Percentiles rank a stretch among this genome's conserved stretches.
These are phyloP conservation scores for Dendrobium officinale DNA, from an alignment of 106 monocot genomes.

Conservation along the genomic window DNA sequence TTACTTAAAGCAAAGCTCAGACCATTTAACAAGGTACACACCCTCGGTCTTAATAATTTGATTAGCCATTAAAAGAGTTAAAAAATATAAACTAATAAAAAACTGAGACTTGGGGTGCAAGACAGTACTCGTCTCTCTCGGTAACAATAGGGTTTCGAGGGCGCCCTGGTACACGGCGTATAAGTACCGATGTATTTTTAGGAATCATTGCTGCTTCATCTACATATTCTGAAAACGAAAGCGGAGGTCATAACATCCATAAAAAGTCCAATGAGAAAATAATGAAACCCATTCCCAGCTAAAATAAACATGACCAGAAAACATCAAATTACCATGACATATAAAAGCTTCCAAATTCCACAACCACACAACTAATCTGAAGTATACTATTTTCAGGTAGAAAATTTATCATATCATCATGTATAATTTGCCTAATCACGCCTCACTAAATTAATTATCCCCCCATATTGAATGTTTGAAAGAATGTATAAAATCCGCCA, in stretches of 20 bases:
- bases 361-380: background rate
- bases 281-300: slow-evolving; percentile 5
- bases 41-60: background rate
- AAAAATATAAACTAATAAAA: slow-evolving; percentile 11
- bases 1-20: background rate
- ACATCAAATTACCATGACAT: background rate
- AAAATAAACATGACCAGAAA: background rate
- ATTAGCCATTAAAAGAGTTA: background rate
- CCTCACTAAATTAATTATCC: background rate
- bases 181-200: slow-evolving; percentile 88
- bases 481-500: background rate
- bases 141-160: slow-evolving; percentile 81
- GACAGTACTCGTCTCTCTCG: slow-evolving; percentile 67
- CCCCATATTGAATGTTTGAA: background rate
- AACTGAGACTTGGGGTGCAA: slow-evolving; percentile 25
- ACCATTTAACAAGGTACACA: background rate
- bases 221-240: slow-evolving; percentile 87
- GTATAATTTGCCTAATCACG: background rate
- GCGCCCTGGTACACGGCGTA: slow-evolving; percentile 87
- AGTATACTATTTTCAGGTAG: background rate
- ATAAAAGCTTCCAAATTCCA: background rate
- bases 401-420: background rate
- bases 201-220: slow-evolving; percentile 91
- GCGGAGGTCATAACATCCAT: slow-evolving; percentile 25
- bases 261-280: slow-evolving; percentile 17